Conservation (phyloP, 306 rosid genomes). For the Lathyrus aphaca region DNA sequence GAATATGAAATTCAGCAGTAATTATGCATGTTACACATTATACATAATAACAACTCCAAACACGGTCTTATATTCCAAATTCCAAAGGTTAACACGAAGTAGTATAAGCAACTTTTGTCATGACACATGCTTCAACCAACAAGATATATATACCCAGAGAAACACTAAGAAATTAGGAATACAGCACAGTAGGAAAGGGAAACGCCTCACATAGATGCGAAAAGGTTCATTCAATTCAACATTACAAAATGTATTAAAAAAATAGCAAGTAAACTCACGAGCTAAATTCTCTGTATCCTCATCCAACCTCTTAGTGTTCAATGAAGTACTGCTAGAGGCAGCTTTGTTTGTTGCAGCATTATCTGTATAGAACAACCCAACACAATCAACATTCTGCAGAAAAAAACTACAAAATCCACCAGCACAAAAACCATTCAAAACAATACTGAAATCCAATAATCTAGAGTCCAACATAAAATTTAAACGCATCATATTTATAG, state of each 20-base stretch:
- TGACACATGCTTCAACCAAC: too few species aligned
- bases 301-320: constrained; percentile 88
- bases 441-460: not conserved
- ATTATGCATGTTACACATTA: not conserved
- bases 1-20: constrained; percentile 9
- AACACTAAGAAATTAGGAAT: not conserved
- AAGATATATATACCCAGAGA: not conserved
- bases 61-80: not conserved
- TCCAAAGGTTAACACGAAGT: not conserved
- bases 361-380: constrained; percentile 30
- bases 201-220: not conserved
- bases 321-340: constrained; percentile 78
- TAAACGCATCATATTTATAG: not conserved
- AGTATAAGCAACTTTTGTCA: not conserved
- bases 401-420: not conserved
- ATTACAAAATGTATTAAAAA: not conserved
- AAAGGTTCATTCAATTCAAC: not conserved
- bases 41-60: not conserved
- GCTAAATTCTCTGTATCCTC: constrained; percentile 82
- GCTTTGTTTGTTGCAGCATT: constrained; percentile 80
- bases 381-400: constrained; percentile 27
- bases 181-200: not conserved
- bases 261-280: constrained; percentile 53
- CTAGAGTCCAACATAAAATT: not conserved
- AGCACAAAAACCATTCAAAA: not conserved